A percentile compares a stretch with the other conserved stretches of the same genome.
Evolutionary conservation across 2,329 filamentous ascomycete genomes (phyloP).

Genomic region (Alternaria brassicicola): DNA sequence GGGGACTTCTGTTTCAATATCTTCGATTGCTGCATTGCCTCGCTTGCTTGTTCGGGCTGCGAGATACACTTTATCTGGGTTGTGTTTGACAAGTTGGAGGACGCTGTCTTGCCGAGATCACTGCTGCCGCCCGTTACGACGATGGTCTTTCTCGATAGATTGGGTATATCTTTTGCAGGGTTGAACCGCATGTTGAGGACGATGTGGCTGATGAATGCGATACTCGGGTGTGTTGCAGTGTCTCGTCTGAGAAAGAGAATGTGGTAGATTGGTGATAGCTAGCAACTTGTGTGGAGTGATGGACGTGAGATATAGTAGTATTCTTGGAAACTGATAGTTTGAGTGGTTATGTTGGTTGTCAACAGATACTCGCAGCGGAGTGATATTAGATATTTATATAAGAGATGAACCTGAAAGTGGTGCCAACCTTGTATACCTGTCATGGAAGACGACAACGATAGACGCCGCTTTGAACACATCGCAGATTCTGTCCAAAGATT

Average conservation of each 20-base stretch:
- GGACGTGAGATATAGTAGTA: not conserved
- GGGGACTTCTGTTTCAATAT: conserved; percentile 11
- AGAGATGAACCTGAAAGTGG: not conserved
- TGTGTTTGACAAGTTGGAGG: conserved; percentile 49
- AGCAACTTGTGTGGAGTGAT: not conserved
- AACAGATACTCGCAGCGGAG: not conserved
- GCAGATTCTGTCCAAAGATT: not conserved
- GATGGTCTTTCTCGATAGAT: conserved; percentile 21
- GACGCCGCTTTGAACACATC: not conserved
- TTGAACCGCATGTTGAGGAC: conserved; percentile 19
- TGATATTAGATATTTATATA: too few relatives aligned
- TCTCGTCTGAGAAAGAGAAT: not conserved
- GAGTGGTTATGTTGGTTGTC: not conserved
- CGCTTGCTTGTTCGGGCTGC: conserved; percentile 40
- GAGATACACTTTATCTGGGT: conserved; percentile 51
- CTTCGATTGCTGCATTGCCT: conserved; percentile 13
- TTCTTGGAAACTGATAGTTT: not conserved
- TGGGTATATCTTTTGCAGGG: conserved; percentile 22
- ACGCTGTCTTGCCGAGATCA: conserved; percentile 53
- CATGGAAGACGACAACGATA: not conserved
- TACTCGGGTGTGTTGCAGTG: not conserved
- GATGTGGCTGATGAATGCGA: not conserved
- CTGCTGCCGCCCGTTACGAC: conserved; percentile 44
- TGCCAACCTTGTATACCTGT: not conserved
- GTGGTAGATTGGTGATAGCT: not conserved